Base-by-base conservation (phyloP, 805 yeast species). In the Torulaspora gathmanii region DNA sequence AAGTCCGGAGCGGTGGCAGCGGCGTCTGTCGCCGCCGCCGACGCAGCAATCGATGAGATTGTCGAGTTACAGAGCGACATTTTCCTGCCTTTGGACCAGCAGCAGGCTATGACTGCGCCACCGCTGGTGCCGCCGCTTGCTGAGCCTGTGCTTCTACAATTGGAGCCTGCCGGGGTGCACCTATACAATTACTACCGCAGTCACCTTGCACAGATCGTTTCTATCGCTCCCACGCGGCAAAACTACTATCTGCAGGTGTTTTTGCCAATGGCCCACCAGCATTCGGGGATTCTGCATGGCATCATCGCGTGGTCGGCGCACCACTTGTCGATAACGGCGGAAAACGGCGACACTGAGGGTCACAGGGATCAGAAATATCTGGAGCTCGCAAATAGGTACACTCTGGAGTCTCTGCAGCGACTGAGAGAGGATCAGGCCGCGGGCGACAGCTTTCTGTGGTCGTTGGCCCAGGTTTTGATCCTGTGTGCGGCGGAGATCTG, bases 401-500 rank as follows among this genome's bases (percentile, higher is more conserved):
- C 58, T 1, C 37, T 52, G 29, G 41, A 48, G 30, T 54, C 58
- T 8, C 42, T 56, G 27, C 47, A 51, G 19, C 41, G 37, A 17
- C 42, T 56, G 19, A 42, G 50, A 15, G 35, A 48, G 15, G 51
- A 44, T 12, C 26, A 39, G 17, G 20, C 36, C 28, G 40, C 30
- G 27, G 27, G 31, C 8, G 26, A 35, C 2, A 47, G 39, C 19
- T 53, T 51, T 15, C 46, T 56, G 22, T 48, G 49, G 48, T 49
- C 57, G 13, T 60, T 86, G 36, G 90, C 95, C 1, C 77, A 82
- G 13, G 69, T 83, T 42, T 64, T 86, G 50, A 77, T 86, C 41
- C 69, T 86, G 40, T 77, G 85, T 52, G 87, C 84, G n/a, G 90
- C 86, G 0, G 89, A 85, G 57, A 83, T 86, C 42, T 86, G 91